Conservation (phyloP, 2,329 filamentous ascomycete genomes). For the Calonectria pseudoturangicola region DNA sequence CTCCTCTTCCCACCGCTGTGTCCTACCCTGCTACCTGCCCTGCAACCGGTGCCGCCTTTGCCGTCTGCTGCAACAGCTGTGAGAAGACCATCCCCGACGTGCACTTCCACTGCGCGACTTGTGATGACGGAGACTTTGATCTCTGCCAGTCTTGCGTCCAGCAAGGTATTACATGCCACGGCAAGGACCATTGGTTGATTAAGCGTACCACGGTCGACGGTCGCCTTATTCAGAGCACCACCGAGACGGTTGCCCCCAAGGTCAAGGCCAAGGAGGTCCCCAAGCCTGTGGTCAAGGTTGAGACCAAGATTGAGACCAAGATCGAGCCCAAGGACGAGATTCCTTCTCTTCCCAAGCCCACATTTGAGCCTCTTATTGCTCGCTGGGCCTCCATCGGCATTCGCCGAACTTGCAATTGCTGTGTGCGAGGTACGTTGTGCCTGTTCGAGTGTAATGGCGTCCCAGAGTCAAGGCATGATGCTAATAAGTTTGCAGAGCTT, state of each 20-base stretch:
- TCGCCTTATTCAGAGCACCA: constrained; percentile 87
- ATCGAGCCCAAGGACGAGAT: constrained; percentile 42
- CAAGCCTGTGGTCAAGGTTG: constrained; percentile 46
- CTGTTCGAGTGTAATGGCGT: not conserved
- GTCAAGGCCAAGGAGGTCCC: constrained; percentile 57
- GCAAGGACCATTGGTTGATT: constrained; percentile 92
- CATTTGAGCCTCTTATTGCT: constrained; percentile 47
- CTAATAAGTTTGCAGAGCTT: constrained; percentile 70
- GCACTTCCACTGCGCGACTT: constrained; percentile 96
- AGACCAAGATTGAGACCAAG: constrained; percentile 41
- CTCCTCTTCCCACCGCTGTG: constrained; percentile 1
- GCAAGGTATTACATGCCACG: constrained; percentile 84
- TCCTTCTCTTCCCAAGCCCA: constrained; percentile 44
- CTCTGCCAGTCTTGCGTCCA: constrained; percentile 89
- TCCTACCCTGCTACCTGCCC: constrained; percentile 39
- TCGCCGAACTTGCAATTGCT: constrained; percentile 82
- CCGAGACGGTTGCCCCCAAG: constrained; percentile 85
- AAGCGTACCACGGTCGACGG: constrained; percentile 90
- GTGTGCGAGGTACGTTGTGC: constrained; percentile 65
- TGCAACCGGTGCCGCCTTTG: constrained; percentile 69
- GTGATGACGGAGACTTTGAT: constrained; percentile 95
- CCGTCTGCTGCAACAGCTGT: constrained; percentile 96
- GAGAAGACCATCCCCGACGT: constrained; percentile 84
- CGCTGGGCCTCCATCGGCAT: constrained; percentile 49
- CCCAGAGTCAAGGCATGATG: constrained; percentile 6